These are phyloP conservation scores for Pleurotus citrinopileatus DNA, from an alignment of 768 basidiomycete genomes.

Conservation along the genomic window DNA sequence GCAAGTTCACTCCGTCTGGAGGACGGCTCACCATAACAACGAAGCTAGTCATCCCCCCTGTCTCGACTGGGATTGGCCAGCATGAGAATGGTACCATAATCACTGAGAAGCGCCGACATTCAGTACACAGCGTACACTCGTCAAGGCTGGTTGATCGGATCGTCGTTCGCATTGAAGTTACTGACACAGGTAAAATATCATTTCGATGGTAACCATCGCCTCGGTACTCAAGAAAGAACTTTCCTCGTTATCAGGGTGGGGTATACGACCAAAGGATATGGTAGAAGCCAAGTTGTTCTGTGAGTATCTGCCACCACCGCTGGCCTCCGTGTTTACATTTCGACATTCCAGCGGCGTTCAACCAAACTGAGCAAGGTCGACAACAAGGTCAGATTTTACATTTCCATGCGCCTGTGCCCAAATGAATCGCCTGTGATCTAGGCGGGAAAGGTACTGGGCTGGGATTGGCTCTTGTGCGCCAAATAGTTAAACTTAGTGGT, in stretches of 20 bases:
- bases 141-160: slow-evolving; percentile 38
- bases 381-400: slow-evolving; percentile 19
- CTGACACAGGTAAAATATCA: slow-evolving; percentile 39
- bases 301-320: slow-evolving; percentile 22
- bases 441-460: slow-evolving; percentile 50
- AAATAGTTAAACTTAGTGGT: slow-evolving; percentile 54
- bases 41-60: slow-evolving; percentile 36
- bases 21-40: slow-evolving; percentile 57
- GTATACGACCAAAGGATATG: slow-evolving; percentile 60
- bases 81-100: neutral
- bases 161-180: slow-evolving; percentile 65
- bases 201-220: no score
- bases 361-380: slow-evolving; percentile 57
- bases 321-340: neutral
- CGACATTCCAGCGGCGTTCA: slow-evolving; percentile 43
- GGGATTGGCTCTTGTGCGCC: slow-evolving; percentile 54
- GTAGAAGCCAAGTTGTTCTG: slow-evolving; percentile 57
- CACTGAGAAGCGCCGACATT: neutral
- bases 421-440: neutral
- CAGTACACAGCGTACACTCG: neutral
- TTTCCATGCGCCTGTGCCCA: neutral
- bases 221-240: neutral
- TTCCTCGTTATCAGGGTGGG: slow-evolving; percentile 34
- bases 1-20: slow-evolving; percentile 57
- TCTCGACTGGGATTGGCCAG: neutral